Evolutionary conservation across 345 rosid species (phyloP).

Genomic region (Erysimum cheiranthoides): DNA sequence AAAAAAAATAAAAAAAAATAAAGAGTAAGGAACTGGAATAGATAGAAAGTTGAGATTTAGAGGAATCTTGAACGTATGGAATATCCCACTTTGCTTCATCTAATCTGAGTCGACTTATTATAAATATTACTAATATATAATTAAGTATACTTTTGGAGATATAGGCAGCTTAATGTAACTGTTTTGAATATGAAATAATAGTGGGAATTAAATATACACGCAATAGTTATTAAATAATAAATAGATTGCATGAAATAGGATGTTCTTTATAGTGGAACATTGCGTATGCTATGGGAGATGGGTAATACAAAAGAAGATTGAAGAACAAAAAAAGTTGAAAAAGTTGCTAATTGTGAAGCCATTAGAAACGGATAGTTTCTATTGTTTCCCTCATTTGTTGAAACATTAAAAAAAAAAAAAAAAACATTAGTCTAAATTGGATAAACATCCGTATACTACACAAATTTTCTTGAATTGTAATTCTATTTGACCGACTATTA

Average conservation of each 20-base stretch:
- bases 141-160: not conserved
- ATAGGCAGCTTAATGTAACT: slow-evolving; percentile 21
- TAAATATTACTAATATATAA: not conserved
- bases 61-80: slow-evolving; percentile 43
- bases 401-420: not conserved
- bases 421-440: not conserved
- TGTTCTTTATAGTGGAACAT: not conserved
- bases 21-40: slow-evolving; percentile 25
- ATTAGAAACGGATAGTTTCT: too few species aligned
- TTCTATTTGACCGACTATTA: not conserved
- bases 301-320: not conserved
- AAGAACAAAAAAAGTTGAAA: not conserved
- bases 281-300: not conserved
- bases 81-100: slow-evolving; percentile 46
- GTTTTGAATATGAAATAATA: not conserved
- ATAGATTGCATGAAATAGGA: not conserved
- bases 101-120: slow-evolving; percentile 16
- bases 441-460: not conserved
- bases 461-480: not conserved
- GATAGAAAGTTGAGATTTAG: slow-evolving; percentile 34
- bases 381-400: not conserved
- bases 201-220: not conserved
- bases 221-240: not conserved
- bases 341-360: not conserved
- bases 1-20: slow-evolving; percentile 24